Base-by-base conservation (phyloP, 2,329 filamentous ascomycete genomes). In the Ceratocystis eucalypticola region DNA sequence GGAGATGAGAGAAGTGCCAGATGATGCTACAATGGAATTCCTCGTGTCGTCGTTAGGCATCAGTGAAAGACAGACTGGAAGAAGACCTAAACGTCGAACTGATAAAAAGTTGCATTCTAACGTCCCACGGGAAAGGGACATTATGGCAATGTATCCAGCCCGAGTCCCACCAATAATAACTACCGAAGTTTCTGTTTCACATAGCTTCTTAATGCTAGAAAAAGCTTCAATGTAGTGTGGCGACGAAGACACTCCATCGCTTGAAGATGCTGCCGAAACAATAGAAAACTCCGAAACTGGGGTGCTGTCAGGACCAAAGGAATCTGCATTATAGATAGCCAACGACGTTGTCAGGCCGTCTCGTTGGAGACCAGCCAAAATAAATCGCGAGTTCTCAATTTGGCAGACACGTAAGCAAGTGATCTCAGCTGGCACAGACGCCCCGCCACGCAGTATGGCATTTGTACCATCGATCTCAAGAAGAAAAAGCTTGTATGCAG, bases 111-210 rank as follows among this genome's bases (percentile, higher is more conserved):
- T 17, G 50, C 67, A 68, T 53, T 48, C 6, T 3, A 66, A 44
- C 30, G 61, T 66, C 17, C 15, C 15, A n/a, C 20, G 55, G 5
- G 62, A 37, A 20, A 68, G 50, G 2, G 61, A 33, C 30, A 81
- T 65, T 0, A 75, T 80, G 33, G 82, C 71, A 1, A 84, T 71
- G 45, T 81, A 77, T 1, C 83, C 83, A 66, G 79, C 80, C 64
- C 81, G 77, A 30, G 80, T 83, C 7, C 82, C 82, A 7, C 77
- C 71, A 3, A 79, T 71, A 1, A 83, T 63, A 15, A 75, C 71
- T 0, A 73, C 70, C 5, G 70, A 71, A 12, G 71, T 68, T 1
- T 64, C 53, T 2, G 68, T 69, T 64, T 75, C 72, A 1, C 71
- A 70, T 6, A 77, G 70, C 50, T 71, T 68, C 37, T 75, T 74